phyloP scores from a whole-genome alignment of 176 grass and related monocot species.

The Oryza meridionalis region DNA sequence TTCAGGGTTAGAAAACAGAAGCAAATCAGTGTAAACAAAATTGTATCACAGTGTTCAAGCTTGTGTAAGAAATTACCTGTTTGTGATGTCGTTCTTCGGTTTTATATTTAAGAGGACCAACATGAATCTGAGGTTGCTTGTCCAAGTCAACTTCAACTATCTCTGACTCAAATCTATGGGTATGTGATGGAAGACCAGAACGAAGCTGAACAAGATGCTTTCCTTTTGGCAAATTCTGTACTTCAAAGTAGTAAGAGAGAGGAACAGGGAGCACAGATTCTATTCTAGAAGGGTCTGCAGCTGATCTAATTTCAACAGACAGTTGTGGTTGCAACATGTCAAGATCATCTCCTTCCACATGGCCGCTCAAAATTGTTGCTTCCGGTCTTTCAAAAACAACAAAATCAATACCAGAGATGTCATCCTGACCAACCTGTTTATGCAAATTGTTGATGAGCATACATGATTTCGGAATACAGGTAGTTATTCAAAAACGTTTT shows the following conservation, averaged over 20 bases:
- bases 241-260: conserved; percentile 86
- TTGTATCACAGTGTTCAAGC: conserved; percentile 8
- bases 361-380: conserved; percentile 75
- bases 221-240: conserved; percentile 73
- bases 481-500: conserved; percentile 23
- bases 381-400: conserved; percentile 89
- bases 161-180: conserved; percentile 75
- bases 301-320: conserved; percentile 86
- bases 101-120: conserved; percentile 83
- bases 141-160: conserved; percentile 83
- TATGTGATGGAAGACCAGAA: conserved; percentile 73
- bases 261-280: conserved; percentile 72
- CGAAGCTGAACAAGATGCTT: conserved; percentile 81
- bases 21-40: not conserved
- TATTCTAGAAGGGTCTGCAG: conserved; percentile 71
- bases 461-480: conserved; percentile 30
- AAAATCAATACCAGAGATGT: conserved; percentile 80
- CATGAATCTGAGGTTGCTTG: conserved; percentile 88
- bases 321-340: conserved; percentile 65
- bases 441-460: conserved; percentile 25
- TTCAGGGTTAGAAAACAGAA: conserved; percentile 19
- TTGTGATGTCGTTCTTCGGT: conserved; percentile 79
- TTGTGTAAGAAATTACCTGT: conserved; percentile 57
- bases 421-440: conserved; percentile 73
- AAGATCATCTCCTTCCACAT: conserved; percentile 69